Evolutionary conservation across 768 basidiomycete species (phyloP).

Genomic region (Mycena epipterygia): DNA sequence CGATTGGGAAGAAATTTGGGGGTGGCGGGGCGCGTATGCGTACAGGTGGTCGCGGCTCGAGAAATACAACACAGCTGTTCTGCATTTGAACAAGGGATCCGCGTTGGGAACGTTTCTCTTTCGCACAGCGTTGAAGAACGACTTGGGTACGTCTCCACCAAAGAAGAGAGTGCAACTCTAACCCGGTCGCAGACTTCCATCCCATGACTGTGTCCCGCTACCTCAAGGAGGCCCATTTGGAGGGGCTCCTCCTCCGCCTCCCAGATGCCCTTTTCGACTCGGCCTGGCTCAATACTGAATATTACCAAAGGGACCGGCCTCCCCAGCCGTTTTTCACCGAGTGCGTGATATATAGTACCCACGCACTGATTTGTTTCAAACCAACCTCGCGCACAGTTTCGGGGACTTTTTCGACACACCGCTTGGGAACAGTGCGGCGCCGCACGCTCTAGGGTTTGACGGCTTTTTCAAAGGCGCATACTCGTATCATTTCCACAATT

Average conservation of each 20-base stretch:
- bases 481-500: slow-evolving; percentile 97
- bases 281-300: slow-evolving; percentile 96
- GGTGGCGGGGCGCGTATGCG: slow-evolving; percentile 96
- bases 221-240: slow-evolving; percentile 88
- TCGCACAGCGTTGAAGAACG: slow-evolving; percentile 93
- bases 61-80: slow-evolving; percentile 96
- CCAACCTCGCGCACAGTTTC: slow-evolving; percentile 65
- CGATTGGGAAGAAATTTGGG: slow-evolving; percentile 99
- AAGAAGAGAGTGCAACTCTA: background rate
- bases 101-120: slow-evolving; percentile 95
- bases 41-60: slow-evolving; percentile 95
- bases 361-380: background rate
- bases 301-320: slow-evolving; percentile 91
- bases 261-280: slow-evolving; percentile 98
- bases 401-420: slow-evolving; percentile 92
- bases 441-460: slow-evolving; percentile 90
- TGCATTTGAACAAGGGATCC: slow-evolving; percentile 93
- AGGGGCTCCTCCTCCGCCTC: slow-evolving; percentile 85
- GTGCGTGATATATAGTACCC: slow-evolving; percentile 55
- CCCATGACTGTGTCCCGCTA: slow-evolving; percentile 96
- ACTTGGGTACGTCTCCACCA: slow-evolving; percentile 58
- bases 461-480: slow-evolving; percentile 97
- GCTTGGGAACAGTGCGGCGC: slow-evolving; percentile 77
- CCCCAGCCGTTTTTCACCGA: slow-evolving; percentile 94
- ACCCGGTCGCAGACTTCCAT: slow-evolving; percentile 74